Evolutionary conservation across 192 early-diverging fungal genomes (phyloP).

Genomic region (Podila epicladia): DNA sequence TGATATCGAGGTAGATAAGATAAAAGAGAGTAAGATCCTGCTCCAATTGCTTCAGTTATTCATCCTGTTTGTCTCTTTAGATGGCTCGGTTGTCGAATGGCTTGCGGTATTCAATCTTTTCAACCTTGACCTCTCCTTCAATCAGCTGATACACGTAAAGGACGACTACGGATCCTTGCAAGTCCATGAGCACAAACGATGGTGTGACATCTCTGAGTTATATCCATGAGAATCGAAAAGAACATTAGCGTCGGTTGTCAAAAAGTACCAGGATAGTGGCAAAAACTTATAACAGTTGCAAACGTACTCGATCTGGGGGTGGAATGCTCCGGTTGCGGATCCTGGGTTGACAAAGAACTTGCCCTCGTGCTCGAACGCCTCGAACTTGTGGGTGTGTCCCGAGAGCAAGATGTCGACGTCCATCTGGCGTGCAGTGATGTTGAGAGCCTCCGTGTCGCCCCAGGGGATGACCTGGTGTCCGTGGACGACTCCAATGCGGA

Average conservation of each 20-base stretch:
- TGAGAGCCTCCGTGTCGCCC: slow-evolving; percentile 77
- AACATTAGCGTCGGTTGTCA: not conserved
- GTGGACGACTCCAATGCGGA: slow-evolving; percentile 82
- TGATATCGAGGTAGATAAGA: not conserved
- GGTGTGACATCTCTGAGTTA: slow-evolving; percentile 70
- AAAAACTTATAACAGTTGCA: slow-evolving; percentile 10
- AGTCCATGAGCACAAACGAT: slow-evolving; percentile 97
- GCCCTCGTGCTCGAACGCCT: slow-evolving; percentile 92
- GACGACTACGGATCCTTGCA: slow-evolving; percentile 77
- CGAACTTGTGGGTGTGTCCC: slow-evolving; percentile 91
- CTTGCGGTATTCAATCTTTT: slow-evolving; percentile 90
- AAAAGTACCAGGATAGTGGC: not conserved
- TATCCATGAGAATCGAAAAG: slow-evolving; percentile 1
- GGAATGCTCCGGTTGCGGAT: slow-evolving; percentile 91
- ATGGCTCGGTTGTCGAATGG: slow-evolving; percentile 39
- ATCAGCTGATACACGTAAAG: slow-evolving; percentile 96
- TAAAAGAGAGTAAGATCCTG: not conserved
- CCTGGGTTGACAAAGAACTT: slow-evolving; percentile 96
- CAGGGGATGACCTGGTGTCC: slow-evolving; percentile 90
- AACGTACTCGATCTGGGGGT: slow-evolving; percentile 52
- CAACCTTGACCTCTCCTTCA: slow-evolving; percentile 92
- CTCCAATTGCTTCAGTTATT: not conserved
- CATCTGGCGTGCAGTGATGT: slow-evolving; percentile 85
- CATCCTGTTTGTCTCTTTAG: slow-evolving; percentile 7
- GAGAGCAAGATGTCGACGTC: slow-evolving; percentile 91